Percentiles rank a stretch among this genome's conserved stretches.
phyloP scores from a whole-genome alignment of 441 rosid species.

The Viola pubescens region DNA sequence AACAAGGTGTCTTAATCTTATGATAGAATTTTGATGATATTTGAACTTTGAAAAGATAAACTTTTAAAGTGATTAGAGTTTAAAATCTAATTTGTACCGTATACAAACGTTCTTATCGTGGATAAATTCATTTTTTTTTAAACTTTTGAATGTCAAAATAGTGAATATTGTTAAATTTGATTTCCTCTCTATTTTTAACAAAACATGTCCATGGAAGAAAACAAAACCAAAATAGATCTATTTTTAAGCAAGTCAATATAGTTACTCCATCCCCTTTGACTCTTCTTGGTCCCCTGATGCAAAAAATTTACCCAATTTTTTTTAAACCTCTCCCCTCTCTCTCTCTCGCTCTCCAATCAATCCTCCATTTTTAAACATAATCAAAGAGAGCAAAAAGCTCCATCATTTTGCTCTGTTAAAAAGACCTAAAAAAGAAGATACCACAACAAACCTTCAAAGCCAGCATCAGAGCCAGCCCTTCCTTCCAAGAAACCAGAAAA shows the following conservation, averaged over 20 bases:
- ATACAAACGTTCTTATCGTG: no score
- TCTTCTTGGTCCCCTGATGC: slow-evolving; percentile 22
- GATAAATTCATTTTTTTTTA: no score
- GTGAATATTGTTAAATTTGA: no score
- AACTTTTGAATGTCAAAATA: no score
- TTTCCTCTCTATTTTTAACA: background rate
- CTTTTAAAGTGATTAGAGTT: no score
- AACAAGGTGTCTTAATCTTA: no score
- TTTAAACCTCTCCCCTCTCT: background rate
- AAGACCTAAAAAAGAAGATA: slow-evolving; percentile 14
- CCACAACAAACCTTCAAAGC: background rate
- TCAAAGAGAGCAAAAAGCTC: slow-evolving; percentile 9
- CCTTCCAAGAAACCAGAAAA: slow-evolving; percentile 42
- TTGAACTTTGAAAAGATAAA: no score
- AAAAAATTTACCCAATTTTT: slow-evolving; percentile 7
- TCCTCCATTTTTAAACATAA: slow-evolving; percentile 18
- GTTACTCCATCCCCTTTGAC: slow-evolving; percentile 18
- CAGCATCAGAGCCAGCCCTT: slow-evolving; percentile 16
- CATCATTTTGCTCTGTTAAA: slow-evolving; percentile 13
- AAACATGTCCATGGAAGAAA: background rate
- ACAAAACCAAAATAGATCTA: background rate
- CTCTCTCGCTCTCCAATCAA: background rate
- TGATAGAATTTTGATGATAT: no score
- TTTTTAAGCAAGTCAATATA: slow-evolving; percentile 21
- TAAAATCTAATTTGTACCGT: no score